Conservation (phyloP, 345 rosid species). For the Eucalyptus curtisii region DNA sequence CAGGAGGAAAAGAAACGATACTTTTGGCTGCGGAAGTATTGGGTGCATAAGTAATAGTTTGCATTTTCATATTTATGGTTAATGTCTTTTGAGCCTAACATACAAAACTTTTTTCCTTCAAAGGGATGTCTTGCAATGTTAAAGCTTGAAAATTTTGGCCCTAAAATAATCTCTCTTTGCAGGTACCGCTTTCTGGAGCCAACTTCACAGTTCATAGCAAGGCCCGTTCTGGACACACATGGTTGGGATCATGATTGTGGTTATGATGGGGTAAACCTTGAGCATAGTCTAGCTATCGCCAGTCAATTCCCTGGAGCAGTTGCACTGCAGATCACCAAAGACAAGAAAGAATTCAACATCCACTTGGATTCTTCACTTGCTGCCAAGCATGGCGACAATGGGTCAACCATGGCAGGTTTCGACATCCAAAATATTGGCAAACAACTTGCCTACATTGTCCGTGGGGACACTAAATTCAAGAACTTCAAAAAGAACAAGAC, state of each 20-base stretch:
- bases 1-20: background rate
- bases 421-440: constrained; percentile 94
- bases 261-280: constrained; percentile 85
- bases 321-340: constrained; percentile 80
- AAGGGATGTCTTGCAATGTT: background rate
- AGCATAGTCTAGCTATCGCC: constrained; percentile 51
- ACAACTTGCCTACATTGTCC: constrained; percentile 73
- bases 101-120: background rate
- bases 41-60: background rate
- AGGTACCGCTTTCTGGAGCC: constrained; percentile 83
- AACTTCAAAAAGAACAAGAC: constrained; percentile 63
- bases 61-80: background rate
- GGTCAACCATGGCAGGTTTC: constrained; percentile 89
- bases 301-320: constrained; percentile 66
- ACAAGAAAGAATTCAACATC: constrained; percentile 89
- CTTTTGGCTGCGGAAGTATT: background rate
- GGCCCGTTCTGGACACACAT: constrained; percentile 90
- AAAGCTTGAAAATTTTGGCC: background rate
- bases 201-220: constrained; percentile 67
- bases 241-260: constrained; percentile 99
- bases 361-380: constrained; percentile 86
- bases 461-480: constrained; percentile 87
- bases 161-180: background rate
- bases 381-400: constrained; percentile 71
- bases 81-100: background rate